These are phyloP conservation scores for Musa itinerans DNA, from an alignment of 176 grass and related monocot genomes.

Conservation along the genomic window DNA sequence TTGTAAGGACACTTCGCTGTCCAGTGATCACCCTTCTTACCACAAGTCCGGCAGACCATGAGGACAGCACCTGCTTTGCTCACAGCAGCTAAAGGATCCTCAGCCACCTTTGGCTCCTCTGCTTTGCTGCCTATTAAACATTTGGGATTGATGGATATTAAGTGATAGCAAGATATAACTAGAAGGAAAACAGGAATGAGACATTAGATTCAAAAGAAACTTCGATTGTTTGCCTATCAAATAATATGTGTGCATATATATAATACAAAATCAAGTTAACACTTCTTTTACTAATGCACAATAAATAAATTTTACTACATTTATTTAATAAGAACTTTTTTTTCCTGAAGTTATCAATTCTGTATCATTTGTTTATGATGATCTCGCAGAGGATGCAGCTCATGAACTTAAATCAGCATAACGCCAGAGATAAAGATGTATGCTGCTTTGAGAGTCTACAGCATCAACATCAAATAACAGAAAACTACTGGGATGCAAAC, in stretches of 20 bases:
- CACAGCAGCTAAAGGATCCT: slow-evolving; percentile 30
- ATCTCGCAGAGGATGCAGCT: too few relatives aligned
- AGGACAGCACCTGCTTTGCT: slow-evolving; percentile 49
- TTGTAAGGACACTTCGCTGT: slow-evolving; percentile 77
- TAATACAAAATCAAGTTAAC: too few relatives aligned
- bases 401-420: background rate
- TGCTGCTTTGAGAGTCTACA: background rate
- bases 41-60: slow-evolving; percentile 75
- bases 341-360: too few relatives aligned
- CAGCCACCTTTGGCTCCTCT: slow-evolving; percentile 42
- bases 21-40: slow-evolving; percentile 83
- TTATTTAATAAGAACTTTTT: too few relatives aligned
- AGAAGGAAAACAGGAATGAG: background rate
- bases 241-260: too few relatives aligned
- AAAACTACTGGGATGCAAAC: background rate
- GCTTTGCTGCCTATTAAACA: slow-evolving; percentile 38
- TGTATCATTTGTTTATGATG: too few relatives aligned
- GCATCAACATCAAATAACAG: background rate
- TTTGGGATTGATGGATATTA: background rate
- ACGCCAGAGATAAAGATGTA: background rate
- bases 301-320: too few relatives aligned
- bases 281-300: too few relatives aligned
- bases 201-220: background rate
- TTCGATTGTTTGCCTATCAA: background rate
- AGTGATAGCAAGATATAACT: background rate